A percentile compares a stretch with the other conserved stretches of the same genome.
Evolutionary conservation across 73 alveolate species (phyloP).

Genomic region (Breviolum minutum): DNA sequence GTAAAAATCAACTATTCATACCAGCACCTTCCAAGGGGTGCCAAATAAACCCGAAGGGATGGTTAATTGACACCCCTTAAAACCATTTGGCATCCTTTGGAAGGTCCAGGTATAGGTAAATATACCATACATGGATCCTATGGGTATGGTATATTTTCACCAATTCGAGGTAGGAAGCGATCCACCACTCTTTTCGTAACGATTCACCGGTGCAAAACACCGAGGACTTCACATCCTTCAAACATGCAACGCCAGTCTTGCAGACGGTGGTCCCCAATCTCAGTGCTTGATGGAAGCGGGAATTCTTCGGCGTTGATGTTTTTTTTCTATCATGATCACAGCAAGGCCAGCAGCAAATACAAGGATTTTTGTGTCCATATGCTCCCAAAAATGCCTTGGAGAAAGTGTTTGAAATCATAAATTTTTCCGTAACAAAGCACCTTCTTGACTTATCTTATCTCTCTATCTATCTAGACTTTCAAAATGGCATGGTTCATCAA

Average conservation of each 20-base stretch:
- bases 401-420: not conserved
- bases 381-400: not conserved
- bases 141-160: too few species aligned
- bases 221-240: not conserved
- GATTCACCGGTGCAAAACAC: not conserved
- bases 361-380: not conserved
- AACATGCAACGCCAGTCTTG: conserved; percentile 6
- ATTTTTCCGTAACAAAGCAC: not conserved
- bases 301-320: not conserved
- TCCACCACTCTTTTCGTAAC: too few species aligned
- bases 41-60: too few species aligned
- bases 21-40: too few species aligned
- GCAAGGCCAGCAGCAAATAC: not conserved
- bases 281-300: not conserved
- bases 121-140: too few species aligned
- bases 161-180: too few species aligned
- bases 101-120: too few species aligned
- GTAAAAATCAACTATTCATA: too few species aligned
- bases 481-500: not conserved
- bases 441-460: not conserved
- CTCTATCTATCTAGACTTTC: too few species aligned
- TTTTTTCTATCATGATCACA: not conserved
- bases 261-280: not conserved
- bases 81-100: too few species aligned
- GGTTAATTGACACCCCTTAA: too few species aligned